These are phyloP conservation scores for Termitomyces titanicus DNA, from an alignment of 768 basidiomycete species.

Conservation along the genomic window DNA sequence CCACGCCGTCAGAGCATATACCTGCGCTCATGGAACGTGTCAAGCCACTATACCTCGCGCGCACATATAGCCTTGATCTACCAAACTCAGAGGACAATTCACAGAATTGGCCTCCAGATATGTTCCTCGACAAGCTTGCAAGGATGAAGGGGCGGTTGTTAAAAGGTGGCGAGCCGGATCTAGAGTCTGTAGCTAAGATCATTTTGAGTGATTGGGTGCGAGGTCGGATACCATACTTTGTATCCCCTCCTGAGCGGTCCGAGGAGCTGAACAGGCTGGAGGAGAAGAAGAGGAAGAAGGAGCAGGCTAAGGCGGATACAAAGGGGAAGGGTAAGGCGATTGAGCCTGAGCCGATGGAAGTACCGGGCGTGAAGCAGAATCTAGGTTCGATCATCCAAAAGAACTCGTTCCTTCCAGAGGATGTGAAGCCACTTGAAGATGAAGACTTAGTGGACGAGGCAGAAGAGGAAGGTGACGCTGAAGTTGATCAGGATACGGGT, in stretches of 20 bases:
- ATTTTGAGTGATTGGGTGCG: slow-evolving; percentile 95
- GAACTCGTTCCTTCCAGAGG: slow-evolving; percentile 82
- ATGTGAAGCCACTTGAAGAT: slow-evolving; percentile 64
- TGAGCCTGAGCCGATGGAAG: slow-evolving; percentile 31
- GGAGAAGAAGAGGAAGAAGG: slow-evolving; percentile 47
- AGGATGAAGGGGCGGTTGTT: slow-evolving; percentile 88
- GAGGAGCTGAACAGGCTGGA: slow-evolving; percentile 66
- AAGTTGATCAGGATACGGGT: slow-evolving; percentile 31
- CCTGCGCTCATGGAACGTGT: slow-evolving; percentile 84
- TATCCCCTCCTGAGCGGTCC: slow-evolving; percentile 81
- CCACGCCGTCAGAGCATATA: slow-evolving; percentile 91
- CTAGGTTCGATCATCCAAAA: slow-evolving; percentile 85
- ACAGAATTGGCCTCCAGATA: slow-evolving; percentile 66
- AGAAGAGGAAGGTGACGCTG: slow-evolving; percentile 31
- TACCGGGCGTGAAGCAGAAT: slow-evolving; percentile 79
- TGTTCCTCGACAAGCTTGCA: slow-evolving; percentile 80
- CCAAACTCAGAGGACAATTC: slow-evolving; percentile 52
- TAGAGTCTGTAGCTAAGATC: slow-evolving; percentile 92
- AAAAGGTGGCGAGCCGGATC: slow-evolving; percentile 92
- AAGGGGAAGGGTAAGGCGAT: slow-evolving; percentile 56
- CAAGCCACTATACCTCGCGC: slow-evolving; percentile 88
- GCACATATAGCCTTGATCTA: slow-evolving; percentile 72
- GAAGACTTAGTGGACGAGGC: slow-evolving; percentile 44
- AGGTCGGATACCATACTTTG: slow-evolving; percentile 96
- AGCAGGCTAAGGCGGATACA: slow-evolving; percentile 35